phyloP scores from a whole-genome alignment of 139 green algal genomes.

The Picochlorum sp. region DNA sequence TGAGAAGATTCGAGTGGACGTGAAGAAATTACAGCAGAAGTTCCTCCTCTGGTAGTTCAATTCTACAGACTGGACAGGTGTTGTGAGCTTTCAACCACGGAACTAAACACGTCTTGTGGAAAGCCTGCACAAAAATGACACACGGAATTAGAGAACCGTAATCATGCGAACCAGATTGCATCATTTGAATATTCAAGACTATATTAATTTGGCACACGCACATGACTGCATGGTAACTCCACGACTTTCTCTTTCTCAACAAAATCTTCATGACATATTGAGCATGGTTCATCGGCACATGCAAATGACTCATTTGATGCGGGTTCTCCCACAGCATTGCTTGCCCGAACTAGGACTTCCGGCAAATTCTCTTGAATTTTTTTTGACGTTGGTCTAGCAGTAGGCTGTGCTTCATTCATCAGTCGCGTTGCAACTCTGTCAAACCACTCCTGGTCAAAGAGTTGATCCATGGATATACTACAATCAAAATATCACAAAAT shows the following conservation, averaged over 20 bases:
- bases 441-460: slow-evolving; percentile 15
- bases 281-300: slow-evolving; percentile 22
- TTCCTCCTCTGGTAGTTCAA: slow-evolving; percentile 10
- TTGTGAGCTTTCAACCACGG: slow-evolving; percentile 37
- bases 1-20: neutral
- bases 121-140: no score
- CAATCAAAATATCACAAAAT: no score
- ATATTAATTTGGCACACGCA: no score
- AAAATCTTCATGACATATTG: slow-evolving; percentile 28
- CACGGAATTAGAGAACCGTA: no score
- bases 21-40: neutral
- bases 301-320: slow-evolving; percentile 4
- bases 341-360: slow-evolving; percentile 4
- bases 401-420: slow-evolving; percentile 21
- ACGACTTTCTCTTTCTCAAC: slow-evolving; percentile 16
- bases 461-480: neutral
- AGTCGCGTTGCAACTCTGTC: slow-evolving; percentile 11
- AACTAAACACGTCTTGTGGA: slow-evolving; percentile 28
- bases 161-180: no score
- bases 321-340: slow-evolving; percentile 1
- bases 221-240: slow-evolving; percentile 25
- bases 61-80: slow-evolving; percentile 32
- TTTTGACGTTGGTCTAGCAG: neutral
- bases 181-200: no score
- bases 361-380: slow-evolving; percentile 7